Percentiles rank a stretch among this genome's conserved stretches.
phyloP scores from a whole-genome alignment of 305 asterid species.

The Fraxinus baroniana region DNA sequence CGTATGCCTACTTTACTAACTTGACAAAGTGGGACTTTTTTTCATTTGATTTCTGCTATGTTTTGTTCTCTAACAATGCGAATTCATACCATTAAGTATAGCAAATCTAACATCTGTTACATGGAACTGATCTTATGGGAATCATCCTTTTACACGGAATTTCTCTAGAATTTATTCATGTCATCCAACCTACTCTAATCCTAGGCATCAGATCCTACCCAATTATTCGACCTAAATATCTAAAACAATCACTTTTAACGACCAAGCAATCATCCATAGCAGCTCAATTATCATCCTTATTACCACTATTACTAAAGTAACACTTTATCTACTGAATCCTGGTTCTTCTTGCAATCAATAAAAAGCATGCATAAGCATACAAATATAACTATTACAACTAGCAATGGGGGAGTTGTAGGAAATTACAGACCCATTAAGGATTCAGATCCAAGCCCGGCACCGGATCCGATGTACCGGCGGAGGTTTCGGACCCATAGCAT shows the following conservation, averaged over 20 bases:
- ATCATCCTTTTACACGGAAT: neutral
- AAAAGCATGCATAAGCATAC: neutral
- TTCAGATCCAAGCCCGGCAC: slow-evolving; percentile 98
- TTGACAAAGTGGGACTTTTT: neutral
- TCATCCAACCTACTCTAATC: neutral
- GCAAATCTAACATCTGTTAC: neutral
- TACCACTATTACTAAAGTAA: neutral
- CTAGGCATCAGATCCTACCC: neutral
- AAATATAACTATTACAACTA: neutral
- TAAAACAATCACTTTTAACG: neutral
- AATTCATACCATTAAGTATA: neutral
- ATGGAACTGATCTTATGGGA: neutral
- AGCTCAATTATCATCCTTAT: neutral
- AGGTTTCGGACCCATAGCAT: slow-evolving; percentile 99
- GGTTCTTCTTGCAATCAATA: neutral
- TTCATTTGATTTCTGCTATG: neutral
- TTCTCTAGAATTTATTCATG: neutral
- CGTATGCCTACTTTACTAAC: neutral
- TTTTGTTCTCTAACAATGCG: neutral
- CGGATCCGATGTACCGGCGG: slow-evolving; percentile 97
- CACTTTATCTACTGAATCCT: neutral
- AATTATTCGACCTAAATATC: neutral
- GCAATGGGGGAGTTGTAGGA: neutral
- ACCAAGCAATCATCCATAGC: neutral
- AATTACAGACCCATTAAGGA: slow-evolving; percentile 85